Evolutionary conservation across 2,329 filamentous ascomycete genomes (phyloP).

Genomic region (Hirsutella rhossiliensis): DNA sequence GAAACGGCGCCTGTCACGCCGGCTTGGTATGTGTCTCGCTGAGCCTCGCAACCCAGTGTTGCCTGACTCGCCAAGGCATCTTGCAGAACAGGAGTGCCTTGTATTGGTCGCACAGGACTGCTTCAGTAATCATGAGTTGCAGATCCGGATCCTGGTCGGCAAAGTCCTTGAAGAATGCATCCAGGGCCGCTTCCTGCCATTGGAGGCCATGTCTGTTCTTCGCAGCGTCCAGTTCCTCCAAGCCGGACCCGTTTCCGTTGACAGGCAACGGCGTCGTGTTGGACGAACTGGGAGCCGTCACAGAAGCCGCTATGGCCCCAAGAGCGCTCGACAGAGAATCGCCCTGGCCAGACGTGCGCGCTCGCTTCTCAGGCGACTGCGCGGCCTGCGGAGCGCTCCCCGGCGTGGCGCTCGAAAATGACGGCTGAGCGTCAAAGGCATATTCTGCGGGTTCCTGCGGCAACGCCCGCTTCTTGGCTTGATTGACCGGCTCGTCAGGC

Average conservation of each 20-base stretch:
- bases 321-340: constrained; percentile 2
- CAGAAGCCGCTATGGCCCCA: neutral
- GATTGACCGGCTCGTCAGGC: constrained; percentile 36
- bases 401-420: constrained; percentile 18
- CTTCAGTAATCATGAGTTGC: constrained; percentile 47
- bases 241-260: constrained; percentile 11
- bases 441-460: constrained; percentile 7
- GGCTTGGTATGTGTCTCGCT: constrained; percentile 20
- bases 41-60: constrained; percentile 43
- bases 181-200: constrained; percentile 47
- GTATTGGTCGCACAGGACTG: constrained; percentile 44
- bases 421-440: constrained; percentile 12
- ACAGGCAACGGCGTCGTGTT: constrained; percentile 2
- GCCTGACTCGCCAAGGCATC: constrained; percentile 39
- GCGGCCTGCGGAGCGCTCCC: constrained; percentile 16
- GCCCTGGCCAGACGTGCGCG: constrained; percentile 16
- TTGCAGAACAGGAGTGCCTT: constrained; percentile 52
- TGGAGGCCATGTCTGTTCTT: constrained; percentile 24
- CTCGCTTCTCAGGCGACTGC: constrained; percentile 20
- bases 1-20: neutral
- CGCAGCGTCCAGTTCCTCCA: constrained; percentile 29
- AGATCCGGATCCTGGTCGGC: constrained; percentile 43
- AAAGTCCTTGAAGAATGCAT: constrained; percentile 48
- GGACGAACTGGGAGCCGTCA: neutral
- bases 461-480: constrained; percentile 30